These are phyloP conservation scores for Scenedesmus sp. DNA, from an alignment of 163 green algal genomes.

Conservation along the genomic window DNA sequence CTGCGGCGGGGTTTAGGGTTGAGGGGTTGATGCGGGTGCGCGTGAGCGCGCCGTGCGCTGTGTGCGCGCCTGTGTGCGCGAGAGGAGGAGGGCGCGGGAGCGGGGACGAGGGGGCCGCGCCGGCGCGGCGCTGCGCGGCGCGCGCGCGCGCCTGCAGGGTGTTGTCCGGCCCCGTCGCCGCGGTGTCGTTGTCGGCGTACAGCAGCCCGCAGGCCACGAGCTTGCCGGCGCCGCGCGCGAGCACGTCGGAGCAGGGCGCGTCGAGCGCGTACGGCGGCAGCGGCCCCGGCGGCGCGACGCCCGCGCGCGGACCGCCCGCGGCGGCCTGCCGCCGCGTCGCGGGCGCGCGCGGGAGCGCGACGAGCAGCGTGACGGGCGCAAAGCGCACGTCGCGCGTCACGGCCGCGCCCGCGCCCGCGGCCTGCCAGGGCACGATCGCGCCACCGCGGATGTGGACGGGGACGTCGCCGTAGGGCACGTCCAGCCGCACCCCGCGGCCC, in stretches of 20 bases:
- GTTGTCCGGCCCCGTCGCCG: background rate
- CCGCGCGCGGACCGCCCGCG: too few species aligned
- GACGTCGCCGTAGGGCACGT: conserved; percentile 51
- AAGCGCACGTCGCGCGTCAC: conserved; percentile 38
- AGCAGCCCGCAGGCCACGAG: conserved; percentile 31
- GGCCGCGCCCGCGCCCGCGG: conserved; percentile 21
- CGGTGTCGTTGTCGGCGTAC: background rate
- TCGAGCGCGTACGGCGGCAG: conserved; percentile 22
- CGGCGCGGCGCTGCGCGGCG: too few species aligned
- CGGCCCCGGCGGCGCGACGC: too few species aligned
- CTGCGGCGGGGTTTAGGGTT: too few species aligned
- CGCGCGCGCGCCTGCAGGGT: background rate
- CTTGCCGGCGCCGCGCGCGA: background rate
- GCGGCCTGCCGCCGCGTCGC: background rate
- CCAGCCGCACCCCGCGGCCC: background rate
- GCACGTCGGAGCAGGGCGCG: background rate
- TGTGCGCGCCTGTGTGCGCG: too few species aligned
- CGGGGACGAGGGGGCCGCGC: too few species aligned
- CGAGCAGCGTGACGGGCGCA: conserved; percentile 18
- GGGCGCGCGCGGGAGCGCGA: conserved; percentile 14
- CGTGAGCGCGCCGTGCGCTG: too few species aligned
- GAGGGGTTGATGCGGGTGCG: too few species aligned
- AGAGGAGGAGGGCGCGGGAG: too few species aligned
- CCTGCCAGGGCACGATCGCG: conserved; percentile 51
- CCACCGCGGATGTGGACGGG: conserved; percentile 59